Base-by-base conservation (phyloP, 2,329 filamentous ascomycete species). In the Aspergillus glaucus region DNA sequence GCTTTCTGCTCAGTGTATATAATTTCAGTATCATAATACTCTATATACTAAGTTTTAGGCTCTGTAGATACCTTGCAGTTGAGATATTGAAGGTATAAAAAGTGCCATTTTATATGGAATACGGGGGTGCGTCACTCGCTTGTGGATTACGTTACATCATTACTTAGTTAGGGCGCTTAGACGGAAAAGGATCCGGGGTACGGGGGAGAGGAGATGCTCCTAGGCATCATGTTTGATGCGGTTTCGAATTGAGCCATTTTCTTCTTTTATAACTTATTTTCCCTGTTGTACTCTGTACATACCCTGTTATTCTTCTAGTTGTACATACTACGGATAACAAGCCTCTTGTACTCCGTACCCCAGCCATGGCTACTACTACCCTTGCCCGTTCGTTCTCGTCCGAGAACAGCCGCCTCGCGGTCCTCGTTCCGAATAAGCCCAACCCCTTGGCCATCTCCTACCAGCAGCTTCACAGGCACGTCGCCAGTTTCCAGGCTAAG, bases 401-500 rank as follows among this genome's bases (percentile, higher is more conserved):
- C 37, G 68, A 71, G 51, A 76, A 75, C 21, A 59, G 73, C 48
- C 67, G 76, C 17, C 76, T 79, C 12, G 88, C 88, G 51, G 75
- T 93, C 67, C 87, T 93, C 64, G 76, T 93, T 44, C 88, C 88
- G 26, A 80, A 79, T 50, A 81, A 80, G 55, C 75, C 82, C 6
- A 63, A 68, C 6, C 72, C 84, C 50, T 75, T 89, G 52, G 79
- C 76, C n/a, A 75, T 88, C 55, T 85, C 85, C 36, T 92, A 89
- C 73, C 69, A 76, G 54, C 78, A 83, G 62, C 80, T 94, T 46
- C 69, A 79, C 46, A 66, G 77, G 52, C 84, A 91, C 62, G 79
- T 89, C 48, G 69, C 75, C 40, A 72, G 78, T 14, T 92, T 93
- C 73, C 88, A 93, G 73, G 75, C 77, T 64, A 87, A 88, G 71